Conservation (phyloP, 108 stramenopile genomes). For the Cyclotella cryptica region DNA sequence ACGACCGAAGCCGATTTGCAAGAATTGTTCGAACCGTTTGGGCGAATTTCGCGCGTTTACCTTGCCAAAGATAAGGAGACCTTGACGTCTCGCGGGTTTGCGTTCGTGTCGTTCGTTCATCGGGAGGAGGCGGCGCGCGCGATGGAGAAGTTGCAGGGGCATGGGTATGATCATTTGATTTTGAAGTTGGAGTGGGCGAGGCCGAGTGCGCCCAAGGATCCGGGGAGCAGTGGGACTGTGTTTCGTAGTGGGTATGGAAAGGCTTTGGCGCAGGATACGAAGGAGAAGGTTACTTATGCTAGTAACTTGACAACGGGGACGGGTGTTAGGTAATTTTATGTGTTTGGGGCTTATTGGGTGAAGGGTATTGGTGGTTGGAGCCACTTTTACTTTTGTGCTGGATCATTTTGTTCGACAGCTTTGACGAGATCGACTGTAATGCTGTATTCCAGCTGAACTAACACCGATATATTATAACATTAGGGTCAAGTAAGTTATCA, state of each 20-base stretch:
- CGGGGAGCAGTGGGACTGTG: conserved; percentile 71
- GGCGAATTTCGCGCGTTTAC: conserved; percentile 95
- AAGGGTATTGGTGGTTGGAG: too few species aligned
- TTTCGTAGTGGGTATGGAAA: conserved; percentile 96
- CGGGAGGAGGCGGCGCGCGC: conserved; percentile 92
- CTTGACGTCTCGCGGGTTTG: conserved; percentile 92
- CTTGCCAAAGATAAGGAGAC: conserved; percentile 98
- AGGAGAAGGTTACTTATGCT: conserved; percentile 93
- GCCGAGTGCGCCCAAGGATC: conserved; percentile 93
- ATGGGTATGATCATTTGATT: conserved; percentile 99
- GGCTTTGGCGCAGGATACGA: conserved; percentile 98
- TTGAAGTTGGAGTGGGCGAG: conserved; percentile 99
- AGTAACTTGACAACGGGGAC: conserved; percentile 88
- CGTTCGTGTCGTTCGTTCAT: conserved; percentile 94
- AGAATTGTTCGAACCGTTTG: conserved; percentile 94
- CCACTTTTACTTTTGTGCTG: background rate
- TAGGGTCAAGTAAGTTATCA: too few species aligned
- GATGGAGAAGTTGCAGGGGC: conserved; percentile 95
- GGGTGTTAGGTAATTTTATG: conserved; percentile 11
- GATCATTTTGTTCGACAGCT: too few species aligned
- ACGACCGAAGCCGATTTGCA: conserved; percentile 96
- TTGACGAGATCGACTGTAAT: too few species aligned
- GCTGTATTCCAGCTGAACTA: too few species aligned
- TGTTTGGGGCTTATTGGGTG: too few species aligned
- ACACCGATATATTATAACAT: too few species aligned